These are phyloP conservation scores for Olyra latifolia DNA, from an alignment of 176 grass and related monocot species.

Conservation along the genomic window DNA sequence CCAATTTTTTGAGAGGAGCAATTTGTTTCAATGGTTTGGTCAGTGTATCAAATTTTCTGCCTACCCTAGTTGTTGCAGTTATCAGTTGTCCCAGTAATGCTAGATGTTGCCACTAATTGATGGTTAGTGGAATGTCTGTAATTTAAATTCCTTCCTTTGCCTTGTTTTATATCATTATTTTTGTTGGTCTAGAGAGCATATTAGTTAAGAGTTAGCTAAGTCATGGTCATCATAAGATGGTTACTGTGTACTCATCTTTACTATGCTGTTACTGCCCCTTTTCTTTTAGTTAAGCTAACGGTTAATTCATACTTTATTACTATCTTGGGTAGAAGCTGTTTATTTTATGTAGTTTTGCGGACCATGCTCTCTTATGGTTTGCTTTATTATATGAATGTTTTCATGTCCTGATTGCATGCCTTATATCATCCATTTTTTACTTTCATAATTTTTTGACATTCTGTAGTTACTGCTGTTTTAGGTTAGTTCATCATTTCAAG, in stretches of 20 bases:
- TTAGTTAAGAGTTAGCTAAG: neutral
- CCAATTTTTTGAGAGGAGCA: conserved; percentile 1
- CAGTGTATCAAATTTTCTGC: neutral
- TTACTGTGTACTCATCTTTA: neutral
- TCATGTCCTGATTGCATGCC: neutral
- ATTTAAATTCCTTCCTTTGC: neutral
- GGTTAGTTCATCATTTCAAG: conserved; percentile 1
- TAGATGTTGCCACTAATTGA: neutral
- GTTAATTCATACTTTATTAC: neutral
- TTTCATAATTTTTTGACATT: neutral
- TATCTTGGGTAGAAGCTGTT: neutral
- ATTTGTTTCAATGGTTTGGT: neutral
- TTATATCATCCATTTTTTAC: neutral
- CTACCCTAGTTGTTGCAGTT: conserved; percentile 1
- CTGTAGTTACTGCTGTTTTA: neutral
- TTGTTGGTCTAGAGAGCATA: neutral
- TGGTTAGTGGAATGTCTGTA: conserved; percentile 1
- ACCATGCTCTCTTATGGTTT: neutral
- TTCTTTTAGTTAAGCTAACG: conserved; percentile 5
- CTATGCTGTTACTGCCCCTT: neutral
- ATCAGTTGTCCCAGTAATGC: neutral
- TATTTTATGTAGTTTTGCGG: neutral
- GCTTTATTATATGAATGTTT: conserved; percentile 14
- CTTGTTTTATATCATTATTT: conserved; percentile 15
- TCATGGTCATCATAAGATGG: neutral